These are phyloP conservation scores for Glycine latifolia DNA, from an alignment of 306 rosid species.

Conservation along the genomic window DNA sequence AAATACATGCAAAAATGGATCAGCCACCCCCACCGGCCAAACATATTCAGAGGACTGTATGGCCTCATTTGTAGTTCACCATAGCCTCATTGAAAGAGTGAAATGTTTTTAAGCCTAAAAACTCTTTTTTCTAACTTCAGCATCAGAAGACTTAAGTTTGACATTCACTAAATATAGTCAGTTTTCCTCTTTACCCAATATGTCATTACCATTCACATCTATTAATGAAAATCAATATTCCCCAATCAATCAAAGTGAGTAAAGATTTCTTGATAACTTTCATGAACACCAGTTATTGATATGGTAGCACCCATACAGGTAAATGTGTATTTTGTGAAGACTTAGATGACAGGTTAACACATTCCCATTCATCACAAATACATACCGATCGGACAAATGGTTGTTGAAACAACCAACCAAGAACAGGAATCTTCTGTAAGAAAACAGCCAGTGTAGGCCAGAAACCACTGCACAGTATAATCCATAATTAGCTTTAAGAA, in stretches of 20 bases:
- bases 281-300: slow-evolving; percentile 3
- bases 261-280: slow-evolving; percentile 13
- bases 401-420: slow-evolving; percentile 94
- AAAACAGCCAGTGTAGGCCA: slow-evolving; percentile 99
- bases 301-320: slow-evolving; percentile 28
- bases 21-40: too few species aligned
- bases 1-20: too few species aligned
- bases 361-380: slow-evolving; percentile 39
- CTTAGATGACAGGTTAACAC: slow-evolving; percentile 1
- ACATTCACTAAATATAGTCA: not conserved
- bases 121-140: not conserved
- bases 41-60: too few species aligned
- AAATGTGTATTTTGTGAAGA: not conserved
- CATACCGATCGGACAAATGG: slow-evolving; percentile 88
- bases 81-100: too few species aligned
- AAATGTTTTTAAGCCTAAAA: not conserved
- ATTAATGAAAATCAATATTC: slow-evolving; percentile 21
- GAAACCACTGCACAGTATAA: slow-evolving; percentile 81
- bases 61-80: too few species aligned
- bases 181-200: not conserved
- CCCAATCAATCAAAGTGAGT: slow-evolving; percentile 7
- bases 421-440: slow-evolving; percentile 90
- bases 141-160: not conserved
- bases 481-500: slow-evolving; percentile 51
- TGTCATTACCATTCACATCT: slow-evolving; percentile 7